phyloP scores from a whole-genome alignment of 805 yeast genomes.

The Wickerhamomyces bisporus region DNA sequence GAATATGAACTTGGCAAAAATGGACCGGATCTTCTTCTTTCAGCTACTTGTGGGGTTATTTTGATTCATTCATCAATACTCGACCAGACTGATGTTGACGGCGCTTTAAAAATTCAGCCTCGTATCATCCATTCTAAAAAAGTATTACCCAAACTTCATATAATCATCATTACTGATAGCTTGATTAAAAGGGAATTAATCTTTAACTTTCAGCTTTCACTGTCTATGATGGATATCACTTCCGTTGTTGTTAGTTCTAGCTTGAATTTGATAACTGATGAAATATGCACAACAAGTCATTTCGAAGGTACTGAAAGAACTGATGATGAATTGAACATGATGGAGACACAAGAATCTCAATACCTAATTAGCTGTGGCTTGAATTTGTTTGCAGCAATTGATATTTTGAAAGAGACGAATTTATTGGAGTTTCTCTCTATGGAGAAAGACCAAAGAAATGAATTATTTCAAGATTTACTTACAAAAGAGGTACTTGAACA shows the following conservation, averaged over 20 bases:
- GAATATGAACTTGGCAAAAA: constrained; percentile 13
- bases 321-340: background rate
- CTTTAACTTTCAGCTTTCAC: constrained; percentile 11
- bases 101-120: constrained; percentile 4
- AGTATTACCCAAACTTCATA: constrained; percentile 4
- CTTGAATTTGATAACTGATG: constrained; percentile 1
- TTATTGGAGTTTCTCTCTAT: constrained; percentile 6
- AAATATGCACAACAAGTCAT: constrained; percentile 5
- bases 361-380: constrained; percentile 14
- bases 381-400: constrained; percentile 10
- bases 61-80: constrained; percentile 5
- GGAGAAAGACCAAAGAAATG: constrained; percentile 3
- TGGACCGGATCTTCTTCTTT: constrained; percentile 16
- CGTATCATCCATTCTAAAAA: constrained; percentile 4
- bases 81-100: constrained; percentile 12
- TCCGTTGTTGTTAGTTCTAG: constrained; percentile 1
- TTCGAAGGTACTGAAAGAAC: background rate
- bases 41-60: constrained; percentile 9
- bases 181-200: constrained; percentile 5
- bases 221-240: constrained; percentile 10
- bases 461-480: background rate
- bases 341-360: constrained; percentile 3
- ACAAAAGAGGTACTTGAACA: background rate
- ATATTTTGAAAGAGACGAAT: constrained; percentile 3
- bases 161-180: constrained; percentile 4